A percentile compares a stretch with the other conserved stretches of the same genome.
These are phyloP conservation scores for Mesembryanthemum crystallinum DNA, from an alignment of 148 eudicot species.

Conservation along the genomic window DNA sequence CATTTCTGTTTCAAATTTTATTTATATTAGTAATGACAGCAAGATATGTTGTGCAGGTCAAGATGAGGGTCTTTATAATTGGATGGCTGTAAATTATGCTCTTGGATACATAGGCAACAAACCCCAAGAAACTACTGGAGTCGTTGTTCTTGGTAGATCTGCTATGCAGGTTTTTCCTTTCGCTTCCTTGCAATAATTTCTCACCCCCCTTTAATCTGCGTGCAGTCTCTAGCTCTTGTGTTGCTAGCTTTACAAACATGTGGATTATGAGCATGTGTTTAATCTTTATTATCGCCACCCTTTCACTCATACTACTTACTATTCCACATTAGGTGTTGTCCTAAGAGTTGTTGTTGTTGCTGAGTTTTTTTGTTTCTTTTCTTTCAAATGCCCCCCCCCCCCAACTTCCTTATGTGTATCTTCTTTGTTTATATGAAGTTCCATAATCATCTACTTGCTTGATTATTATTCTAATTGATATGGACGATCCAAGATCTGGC, in stretches of 20 bases:
- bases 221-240: not conserved
- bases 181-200: not conserved
- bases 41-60: slow-evolving; percentile 23
- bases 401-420: too few relatives aligned
- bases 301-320: not conserved
- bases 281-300: too few relatives aligned
- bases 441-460: not conserved
- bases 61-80: slow-evolving; percentile 46
- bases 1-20: not conserved
- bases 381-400: too few relatives aligned
- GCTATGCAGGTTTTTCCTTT: slow-evolving; percentile 40
- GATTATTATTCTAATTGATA: not conserved
- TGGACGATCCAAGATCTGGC: not conserved
- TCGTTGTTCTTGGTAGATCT: slow-evolving; percentile 47
- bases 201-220: slow-evolving; percentile 7
- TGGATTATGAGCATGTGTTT: not conserved
- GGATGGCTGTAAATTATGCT: slow-evolving; percentile 54
- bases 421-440: not conserved
- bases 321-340: not conserved
- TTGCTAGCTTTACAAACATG: not conserved
- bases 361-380: too few relatives aligned
- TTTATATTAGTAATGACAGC: not conserved
- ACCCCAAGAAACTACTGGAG: slow-evolving; percentile 45
- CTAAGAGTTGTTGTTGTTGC: too few relatives aligned
- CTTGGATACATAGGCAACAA: slow-evolving; percentile 45